Conservation (phyloP, 768 basidiomycete species). For the Suillus subalutaceus region DNA sequence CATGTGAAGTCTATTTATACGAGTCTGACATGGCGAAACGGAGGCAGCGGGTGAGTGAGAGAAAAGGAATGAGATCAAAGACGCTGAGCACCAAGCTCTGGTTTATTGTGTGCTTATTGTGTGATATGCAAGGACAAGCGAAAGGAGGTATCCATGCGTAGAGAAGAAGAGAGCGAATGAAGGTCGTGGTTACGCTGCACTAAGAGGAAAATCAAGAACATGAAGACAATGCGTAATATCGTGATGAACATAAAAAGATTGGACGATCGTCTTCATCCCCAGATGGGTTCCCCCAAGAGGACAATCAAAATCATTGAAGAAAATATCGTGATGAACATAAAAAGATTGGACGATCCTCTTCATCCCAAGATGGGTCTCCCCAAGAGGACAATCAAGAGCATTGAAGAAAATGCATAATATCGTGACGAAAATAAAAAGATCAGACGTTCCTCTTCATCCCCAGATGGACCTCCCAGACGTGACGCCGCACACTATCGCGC, state of each 20-base stretch:
- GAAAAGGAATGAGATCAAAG: not conserved
- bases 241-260: no score
- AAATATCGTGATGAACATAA: not conserved
- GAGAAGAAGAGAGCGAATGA: no score
- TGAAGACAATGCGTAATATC: no score
- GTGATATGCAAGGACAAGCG: not conserved
- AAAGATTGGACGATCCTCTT: not conserved
- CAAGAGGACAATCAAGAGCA: not conserved
- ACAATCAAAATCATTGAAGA: not conserved
- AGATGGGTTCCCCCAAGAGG: no score
- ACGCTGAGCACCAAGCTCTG: not conserved
- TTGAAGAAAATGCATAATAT: not conserved
- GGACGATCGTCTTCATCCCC: no score
- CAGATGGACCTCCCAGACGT: not conserved
- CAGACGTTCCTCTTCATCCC: not conserved
- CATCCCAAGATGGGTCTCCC: no score
- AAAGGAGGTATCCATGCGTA: not conserved
- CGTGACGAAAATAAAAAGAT: not conserved
- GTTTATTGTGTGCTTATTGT: not conserved
- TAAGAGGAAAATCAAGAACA: no score
- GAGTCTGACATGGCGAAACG: not conserved
- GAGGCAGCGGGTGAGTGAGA: not conserved
- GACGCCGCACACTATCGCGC: not conserved
- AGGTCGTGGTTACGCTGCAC: no score
- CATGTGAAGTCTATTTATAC: not conserved